A percentile compares a stretch with the other conserved stretches of the same genome.
phyloP scores from a whole-genome alignment of 2,329 filamentous ascomycete genomes.

The Nigrospora sphaerica region DNA sequence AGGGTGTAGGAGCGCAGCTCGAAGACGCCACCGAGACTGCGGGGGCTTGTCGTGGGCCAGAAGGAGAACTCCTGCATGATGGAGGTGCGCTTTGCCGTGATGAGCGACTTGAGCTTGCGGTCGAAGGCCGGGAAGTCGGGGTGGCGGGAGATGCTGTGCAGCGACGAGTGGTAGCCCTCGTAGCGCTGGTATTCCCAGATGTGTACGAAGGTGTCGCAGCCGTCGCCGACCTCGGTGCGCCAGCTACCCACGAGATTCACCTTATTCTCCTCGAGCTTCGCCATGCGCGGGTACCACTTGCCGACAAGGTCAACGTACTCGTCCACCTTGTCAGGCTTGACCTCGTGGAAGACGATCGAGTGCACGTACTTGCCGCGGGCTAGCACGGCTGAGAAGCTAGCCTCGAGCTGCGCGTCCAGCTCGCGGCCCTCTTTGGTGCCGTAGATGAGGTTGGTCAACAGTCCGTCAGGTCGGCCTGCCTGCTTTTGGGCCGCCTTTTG shows the following conservation, averaged over 20 bases:
- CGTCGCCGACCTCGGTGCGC: conserved; percentile 95
- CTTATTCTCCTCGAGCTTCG: conserved; percentile 77
- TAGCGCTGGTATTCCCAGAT: conserved; percentile 99
- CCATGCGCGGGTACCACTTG: conserved; percentile 87
- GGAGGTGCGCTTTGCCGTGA: conserved; percentile 77
- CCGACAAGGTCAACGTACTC: conserved; percentile 90
- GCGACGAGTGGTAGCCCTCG: conserved; percentile 86
- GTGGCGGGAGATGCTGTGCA: conserved; percentile 76
- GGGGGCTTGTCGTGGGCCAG: conserved; percentile 92
- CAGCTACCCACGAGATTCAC: conserved; percentile 96
- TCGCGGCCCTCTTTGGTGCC: conserved; percentile 93
- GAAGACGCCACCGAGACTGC: conserved; percentile 85
- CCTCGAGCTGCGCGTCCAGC: conserved; percentile 91
- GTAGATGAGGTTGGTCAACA: conserved; percentile 85
- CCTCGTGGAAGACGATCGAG: conserved; percentile 92
- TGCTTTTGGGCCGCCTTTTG: conserved; percentile 47
- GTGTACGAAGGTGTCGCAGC: conserved; percentile 96
- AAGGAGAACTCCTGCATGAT: conserved; percentile 99
- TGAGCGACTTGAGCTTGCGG: conserved; percentile 74
- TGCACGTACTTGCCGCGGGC: conserved; percentile 97
- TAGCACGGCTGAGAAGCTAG: conserved; percentile 90
- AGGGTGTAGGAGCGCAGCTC: conserved; percentile 95
- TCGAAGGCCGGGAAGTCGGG: conserved; percentile 82
- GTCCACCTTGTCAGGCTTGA: conserved; percentile 91
- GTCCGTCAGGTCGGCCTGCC: conserved; percentile 59